Conservation (phyloP, 2,329 filamentous ascomycete genomes). For the Colletotrichum sp. region DNA sequence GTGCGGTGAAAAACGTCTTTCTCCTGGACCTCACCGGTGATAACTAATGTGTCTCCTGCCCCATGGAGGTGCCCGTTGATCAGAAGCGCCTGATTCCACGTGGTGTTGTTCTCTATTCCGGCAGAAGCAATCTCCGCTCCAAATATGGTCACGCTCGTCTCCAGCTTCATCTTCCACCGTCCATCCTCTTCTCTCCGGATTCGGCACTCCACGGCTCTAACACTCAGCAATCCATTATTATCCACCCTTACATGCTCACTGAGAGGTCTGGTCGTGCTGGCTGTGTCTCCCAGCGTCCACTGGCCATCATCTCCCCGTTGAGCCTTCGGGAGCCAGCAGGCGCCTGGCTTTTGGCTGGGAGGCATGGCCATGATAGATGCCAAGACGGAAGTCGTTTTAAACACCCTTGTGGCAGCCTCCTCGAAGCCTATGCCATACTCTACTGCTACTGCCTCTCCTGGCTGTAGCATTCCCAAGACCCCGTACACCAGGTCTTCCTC, state of each 20-base stretch:
- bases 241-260: neutral
- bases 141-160: neutral
- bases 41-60: neutral
- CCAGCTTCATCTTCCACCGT: neutral
- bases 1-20: neutral
- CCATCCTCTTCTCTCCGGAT: neutral
- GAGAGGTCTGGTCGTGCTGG: neutral
- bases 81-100: neutral
- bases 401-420: neutral
- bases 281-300: neutral
- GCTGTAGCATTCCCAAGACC: neutral
- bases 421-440: neutral
- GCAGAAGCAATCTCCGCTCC: neutral
- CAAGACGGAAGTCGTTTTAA: neutral
- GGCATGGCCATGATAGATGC: neutral
- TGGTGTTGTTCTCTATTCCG: neutral
- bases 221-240: accelerated
- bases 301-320: neutral
- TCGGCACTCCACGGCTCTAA: accelerated
- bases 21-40: neutral
- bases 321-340: neutral
- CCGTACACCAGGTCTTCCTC: neutral
- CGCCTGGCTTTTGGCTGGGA: neutral
- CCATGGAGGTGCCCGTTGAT: accelerated
- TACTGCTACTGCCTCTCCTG: neutral